Percentiles rank a stretch among this genome's conserved stretches.
Conservation (phyloP, 2,329 filamentous ascomycete genomes). For the Fusarium sp. region DNA sequence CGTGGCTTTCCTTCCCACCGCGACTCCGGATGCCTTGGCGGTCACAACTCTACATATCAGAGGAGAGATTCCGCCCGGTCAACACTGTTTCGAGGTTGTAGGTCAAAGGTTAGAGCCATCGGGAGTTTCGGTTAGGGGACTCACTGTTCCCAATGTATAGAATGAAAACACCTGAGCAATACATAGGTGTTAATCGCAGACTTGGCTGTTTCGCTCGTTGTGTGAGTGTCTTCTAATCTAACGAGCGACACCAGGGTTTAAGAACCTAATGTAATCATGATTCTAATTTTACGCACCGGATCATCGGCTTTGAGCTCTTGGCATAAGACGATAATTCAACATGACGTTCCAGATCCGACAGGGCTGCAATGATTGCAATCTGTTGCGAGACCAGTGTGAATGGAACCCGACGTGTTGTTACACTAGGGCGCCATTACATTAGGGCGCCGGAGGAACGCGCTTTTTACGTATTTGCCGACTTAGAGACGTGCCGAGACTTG, state of each 20-base stretch:
- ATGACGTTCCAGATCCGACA: not conserved
- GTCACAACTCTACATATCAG: not conserved
- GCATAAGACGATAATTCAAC: not conserved
- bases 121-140: not conserved
- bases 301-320: not conserved
- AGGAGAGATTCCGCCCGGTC: not conserved
- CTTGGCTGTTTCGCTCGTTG: not conserved
- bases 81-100: not conserved
- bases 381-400: not conserved
- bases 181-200: not conserved
- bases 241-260: rapidly evolving
- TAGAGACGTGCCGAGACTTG: slow-evolving; percentile 7
- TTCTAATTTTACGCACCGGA: not conserved
- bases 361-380: not conserved
- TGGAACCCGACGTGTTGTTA: not conserved
- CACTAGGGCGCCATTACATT: not conserved
- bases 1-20: not conserved
- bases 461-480: slow-evolving; percentile 6
- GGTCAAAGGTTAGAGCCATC: not conserved
- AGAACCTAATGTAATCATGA: not conserved
- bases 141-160: not conserved
- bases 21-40: not conserved
- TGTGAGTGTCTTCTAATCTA: not conserved
- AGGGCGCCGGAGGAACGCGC: not conserved
- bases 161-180: not conserved